Conservation (phyloP, 2,329 filamentous ascomycete genomes). For the Diaporthe destruens region DNA sequence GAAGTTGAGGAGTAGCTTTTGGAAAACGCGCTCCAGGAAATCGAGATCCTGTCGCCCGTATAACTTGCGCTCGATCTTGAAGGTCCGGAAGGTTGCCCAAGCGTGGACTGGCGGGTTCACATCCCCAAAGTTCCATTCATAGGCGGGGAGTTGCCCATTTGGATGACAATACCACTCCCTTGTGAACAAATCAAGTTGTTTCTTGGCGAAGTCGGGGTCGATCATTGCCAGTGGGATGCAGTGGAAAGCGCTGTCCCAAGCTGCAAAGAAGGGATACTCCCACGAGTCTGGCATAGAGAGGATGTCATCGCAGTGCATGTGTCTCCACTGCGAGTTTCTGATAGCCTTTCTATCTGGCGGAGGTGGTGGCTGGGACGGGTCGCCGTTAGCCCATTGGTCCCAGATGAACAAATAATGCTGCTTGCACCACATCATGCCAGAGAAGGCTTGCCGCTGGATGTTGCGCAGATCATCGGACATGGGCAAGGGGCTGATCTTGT, state of each 20-base stretch:
- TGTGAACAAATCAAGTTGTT: constrained; percentile 95
- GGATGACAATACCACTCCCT: constrained; percentile 99
- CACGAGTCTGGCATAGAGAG: constrained; percentile 98
- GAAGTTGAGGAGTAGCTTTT: constrained; percentile 95
- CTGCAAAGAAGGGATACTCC: constrained; percentile 98
- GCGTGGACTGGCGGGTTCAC: constrained; percentile 97
- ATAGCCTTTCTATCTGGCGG: constrained; percentile 83
- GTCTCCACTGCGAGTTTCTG: constrained; percentile 91
- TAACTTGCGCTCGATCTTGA: constrained; percentile 98
- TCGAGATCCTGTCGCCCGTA: constrained; percentile 95
- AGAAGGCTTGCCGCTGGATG: constrained; percentile 93
- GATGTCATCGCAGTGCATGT: constrained; percentile 94
- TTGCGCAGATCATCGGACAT: constrained; percentile 95
- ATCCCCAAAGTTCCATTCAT: constrained; percentile 98
- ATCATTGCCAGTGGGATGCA: constrained; percentile 97
- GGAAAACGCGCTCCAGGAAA: constrained; percentile 95
- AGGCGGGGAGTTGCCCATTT: constrained; percentile 92
- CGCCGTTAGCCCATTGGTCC: constrained; percentile 98
- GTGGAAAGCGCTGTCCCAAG: constrained; percentile 97
- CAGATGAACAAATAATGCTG: constrained; percentile 97
- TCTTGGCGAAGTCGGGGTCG: constrained; percentile 97
- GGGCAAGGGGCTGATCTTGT: constrained; percentile 89
- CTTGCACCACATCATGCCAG: constrained; percentile 99
- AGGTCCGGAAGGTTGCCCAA: constrained; percentile 94
- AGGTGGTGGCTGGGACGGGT: constrained; percentile 88